Conservation (phyloP, 768 basidiomycete species). For the Guyanaporus albipodus region DNA sequence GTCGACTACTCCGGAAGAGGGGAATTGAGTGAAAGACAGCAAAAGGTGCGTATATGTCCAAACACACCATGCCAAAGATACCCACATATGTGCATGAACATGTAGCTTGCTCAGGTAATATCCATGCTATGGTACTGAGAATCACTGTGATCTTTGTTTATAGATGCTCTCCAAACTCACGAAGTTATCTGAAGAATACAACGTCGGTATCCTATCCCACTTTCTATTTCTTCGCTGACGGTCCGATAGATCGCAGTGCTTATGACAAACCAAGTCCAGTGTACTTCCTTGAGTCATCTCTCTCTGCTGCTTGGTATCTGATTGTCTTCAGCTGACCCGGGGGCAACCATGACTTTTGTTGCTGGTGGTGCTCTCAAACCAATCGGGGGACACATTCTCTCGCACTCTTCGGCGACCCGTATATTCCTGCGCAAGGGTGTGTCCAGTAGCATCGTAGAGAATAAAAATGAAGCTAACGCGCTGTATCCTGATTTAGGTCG, state of each 20-base stretch:
- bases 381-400: constrained; percentile 85
- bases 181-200: constrained; percentile 90
- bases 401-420: constrained; percentile 83
- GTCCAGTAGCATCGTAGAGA: constrained; percentile 3
- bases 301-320: constrained; percentile 1
- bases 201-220: constrained; percentile 41
- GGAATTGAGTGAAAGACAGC: constrained; percentile 90
- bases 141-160: background rate
- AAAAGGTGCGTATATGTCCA: constrained; percentile 52
- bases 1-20: constrained; percentile 93
- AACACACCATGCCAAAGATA: background rate
- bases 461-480: background rate
- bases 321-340: constrained; percentile 72
- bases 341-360: constrained; percentile 93
- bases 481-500: constrained; percentile 51
- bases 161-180: constrained; percentile 90
- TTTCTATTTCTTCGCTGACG: background rate
- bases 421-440: constrained; percentile 85
- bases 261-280: constrained; percentile 92
- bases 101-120: constrained; percentile 78
- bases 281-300: constrained; percentile 33
- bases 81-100: constrained; percentile 11
- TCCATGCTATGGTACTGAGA: background rate
- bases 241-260: constrained; percentile 68
- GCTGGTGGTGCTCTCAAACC: constrained; percentile 91